Evolutionary conservation across 768 basidiomycete species (phyloP).

Genomic region (Lactarius akahatsu): DNA sequence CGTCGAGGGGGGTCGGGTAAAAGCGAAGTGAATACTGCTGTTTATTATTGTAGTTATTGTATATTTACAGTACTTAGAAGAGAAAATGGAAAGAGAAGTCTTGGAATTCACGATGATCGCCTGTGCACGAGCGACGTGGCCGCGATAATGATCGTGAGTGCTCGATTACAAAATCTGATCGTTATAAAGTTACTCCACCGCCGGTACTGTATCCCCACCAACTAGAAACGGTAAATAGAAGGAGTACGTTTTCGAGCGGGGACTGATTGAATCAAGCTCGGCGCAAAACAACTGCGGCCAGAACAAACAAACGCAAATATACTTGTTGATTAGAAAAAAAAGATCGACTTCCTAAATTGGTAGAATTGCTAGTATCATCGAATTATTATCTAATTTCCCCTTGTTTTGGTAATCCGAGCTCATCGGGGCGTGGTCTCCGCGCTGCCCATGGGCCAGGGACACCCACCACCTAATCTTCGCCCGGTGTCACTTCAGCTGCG

Average conservation of each 20-base stretch:
- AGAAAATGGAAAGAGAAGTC: conserved; percentile 23
- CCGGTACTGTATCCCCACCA: not conserved
- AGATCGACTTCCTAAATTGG: conserved; percentile 16
- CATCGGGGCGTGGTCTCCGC: conserved; percentile 18
- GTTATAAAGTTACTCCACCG: not conserved
- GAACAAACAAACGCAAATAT: conserved; percentile 11
- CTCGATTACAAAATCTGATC: conserved; percentile 8
- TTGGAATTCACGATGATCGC: not conserved
- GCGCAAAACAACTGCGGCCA: not conserved
- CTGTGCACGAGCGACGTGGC: not conserved
- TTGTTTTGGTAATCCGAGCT: conserved; percentile 19
- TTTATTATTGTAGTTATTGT: conserved; percentile 32
- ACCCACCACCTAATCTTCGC: conserved; percentile 7
- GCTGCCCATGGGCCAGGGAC: not conserved
- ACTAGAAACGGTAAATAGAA: conserved; percentile 1
- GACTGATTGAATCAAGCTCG: not conserved
- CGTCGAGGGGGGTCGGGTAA: conserved; percentile 21
- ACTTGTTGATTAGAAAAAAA: conserved; percentile 1
- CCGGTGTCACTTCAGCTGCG: conserved; percentile 14
- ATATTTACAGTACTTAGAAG: conserved; percentile 28
- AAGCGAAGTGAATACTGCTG: conserved; percentile 22
- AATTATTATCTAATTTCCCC: conserved; percentile 1
- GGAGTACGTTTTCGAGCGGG: not conserved
- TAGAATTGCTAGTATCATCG: conserved; percentile 3
- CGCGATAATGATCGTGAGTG: conserved; percentile 13